A percentile compares a stretch with the other conserved stretches of the same genome.
Conservation (phyloP, 2,329 filamentous ascomycete species). For the Scorias spongiosa region DNA sequence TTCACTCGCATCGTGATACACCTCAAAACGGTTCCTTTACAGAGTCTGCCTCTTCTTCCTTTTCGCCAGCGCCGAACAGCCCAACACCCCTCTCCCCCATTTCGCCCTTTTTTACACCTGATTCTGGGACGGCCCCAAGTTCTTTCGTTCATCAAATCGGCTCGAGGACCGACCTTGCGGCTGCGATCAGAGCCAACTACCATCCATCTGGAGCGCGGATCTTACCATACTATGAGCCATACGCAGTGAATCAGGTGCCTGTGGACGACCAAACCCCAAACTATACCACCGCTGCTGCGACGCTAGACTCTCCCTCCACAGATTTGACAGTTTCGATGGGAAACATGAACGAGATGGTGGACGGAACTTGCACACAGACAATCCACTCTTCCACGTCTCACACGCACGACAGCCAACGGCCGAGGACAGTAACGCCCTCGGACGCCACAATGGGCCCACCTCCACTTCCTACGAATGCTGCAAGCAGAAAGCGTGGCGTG, state of each 20-base stretch:
- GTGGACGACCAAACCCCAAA: slow-evolving; percentile 43
- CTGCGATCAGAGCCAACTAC: slow-evolving; percentile 38
- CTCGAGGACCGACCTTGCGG: slow-evolving; percentile 23
- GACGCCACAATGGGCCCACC: slow-evolving; percentile 31
- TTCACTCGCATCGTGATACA: slow-evolving; percentile 49
- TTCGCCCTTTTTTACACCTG: slow-evolving; percentile 64
- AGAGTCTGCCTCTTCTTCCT: slow-evolving; percentile 48
- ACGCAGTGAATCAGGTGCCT: slow-evolving; percentile 34
- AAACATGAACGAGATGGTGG: too few relatives aligned
- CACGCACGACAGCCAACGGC: slow-evolving; percentile 10
- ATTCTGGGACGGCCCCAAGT: slow-evolving; percentile 47
- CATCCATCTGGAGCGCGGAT: slow-evolving; percentile 77
- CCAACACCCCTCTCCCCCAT: slow-evolving; percentile 44
- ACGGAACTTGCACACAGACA: too few relatives aligned
- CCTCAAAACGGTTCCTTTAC: slow-evolving; percentile 55
- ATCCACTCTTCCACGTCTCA: slow-evolving; percentile 2
- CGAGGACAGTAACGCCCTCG: slow-evolving; percentile 14
- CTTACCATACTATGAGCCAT: slow-evolving; percentile 56
- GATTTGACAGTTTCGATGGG: too few relatives aligned
- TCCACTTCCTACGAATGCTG: slow-evolving; percentile 23
- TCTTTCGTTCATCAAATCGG: slow-evolving; percentile 44
- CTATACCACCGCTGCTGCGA: slow-evolving; percentile 27
- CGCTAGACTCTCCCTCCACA: slow-evolving; percentile 17
- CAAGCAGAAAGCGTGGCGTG: neutral
- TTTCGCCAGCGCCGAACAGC: slow-evolving; percentile 57